Base-by-base conservation (phyloP, 345 rosid genomes). In the Cochlearia excelsa region DNA sequence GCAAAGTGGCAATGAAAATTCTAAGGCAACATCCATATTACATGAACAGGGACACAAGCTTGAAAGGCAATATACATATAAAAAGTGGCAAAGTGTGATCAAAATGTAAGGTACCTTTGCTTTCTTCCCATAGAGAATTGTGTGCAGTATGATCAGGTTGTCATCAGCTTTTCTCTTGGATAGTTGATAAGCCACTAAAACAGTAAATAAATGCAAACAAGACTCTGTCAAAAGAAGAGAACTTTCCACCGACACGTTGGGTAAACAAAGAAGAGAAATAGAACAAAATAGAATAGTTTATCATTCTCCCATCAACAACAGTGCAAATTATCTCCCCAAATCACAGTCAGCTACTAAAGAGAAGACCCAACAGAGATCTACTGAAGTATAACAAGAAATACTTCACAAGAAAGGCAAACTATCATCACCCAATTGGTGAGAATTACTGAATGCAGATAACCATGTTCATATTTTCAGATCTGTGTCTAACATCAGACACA, bases 131-230 rank as follows among this genome's bases (percentile, higher is more conserved):
- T 77, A 93, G 45, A 93, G 90, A 67, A 93, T 74, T 23, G 74
- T 61, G 51, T 93, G 99, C 55, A 93, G 84, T 61, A 80, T 51
- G 54, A 80, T 85, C 61, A 93, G 85, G 71, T 81, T 85, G 60
- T 87, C 97, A 42, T 93, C 97, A 64, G 94, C 65, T 77, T 89
- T 93, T 77, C 90, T 85, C 95, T 88, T 89, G 49, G 99, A 89
- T 68, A 93, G 68, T 80, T 89, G 87, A 83, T 85, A 84, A 67
- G 97, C 95, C 84, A 89, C 99, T 93, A 92, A 80, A 84, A 79
- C 61, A 6, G 53, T 29, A 43, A 29, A 34, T 40, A 54, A 39
- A 31, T 37, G 37, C 43, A 49, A 42, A 49, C 49, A 63, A 11
- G 46, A 23, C 28, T 42, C 26, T 4, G 34, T 10, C 1, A 35